Conservation (phyloP, 192 early-diverging fungal species). For the Ambispora gerdemannii region DNA sequence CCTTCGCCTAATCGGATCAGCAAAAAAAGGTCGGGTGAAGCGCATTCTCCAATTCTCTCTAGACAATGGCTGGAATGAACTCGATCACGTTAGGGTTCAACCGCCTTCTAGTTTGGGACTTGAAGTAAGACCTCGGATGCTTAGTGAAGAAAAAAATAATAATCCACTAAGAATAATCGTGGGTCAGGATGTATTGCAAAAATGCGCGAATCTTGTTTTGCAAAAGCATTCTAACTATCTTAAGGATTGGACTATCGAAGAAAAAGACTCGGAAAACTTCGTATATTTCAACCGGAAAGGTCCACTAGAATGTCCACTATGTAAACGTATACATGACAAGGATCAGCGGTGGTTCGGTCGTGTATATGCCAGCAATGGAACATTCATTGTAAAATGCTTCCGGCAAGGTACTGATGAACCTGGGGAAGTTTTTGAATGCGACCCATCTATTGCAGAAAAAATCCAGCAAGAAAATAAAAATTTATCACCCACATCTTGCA, state of each 20-base stretch:
- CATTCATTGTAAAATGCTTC: slow-evolving; percentile 21
- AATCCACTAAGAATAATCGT: no score
- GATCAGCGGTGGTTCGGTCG: no score
- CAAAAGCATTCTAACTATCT: no score
- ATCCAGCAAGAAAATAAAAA: slow-evolving; percentile 24
- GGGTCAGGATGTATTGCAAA: no score
- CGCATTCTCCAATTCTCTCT: no score
- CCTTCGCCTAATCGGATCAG: no score
- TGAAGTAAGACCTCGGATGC: neutral
- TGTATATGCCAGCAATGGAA: neutral
- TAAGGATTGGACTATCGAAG: no score
- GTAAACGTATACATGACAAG: slow-evolving; percentile 8
- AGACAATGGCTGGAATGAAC: no score
- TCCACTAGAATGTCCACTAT: neutral
- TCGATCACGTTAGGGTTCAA: no score
- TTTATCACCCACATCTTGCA: neutral
- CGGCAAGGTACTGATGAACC: slow-evolving; percentile 5
- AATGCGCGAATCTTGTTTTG: no score
- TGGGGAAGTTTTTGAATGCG: slow-evolving; percentile 13
- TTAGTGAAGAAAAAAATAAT: no score
- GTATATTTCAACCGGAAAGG: neutral
- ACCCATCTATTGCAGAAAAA: slow-evolving; percentile 28
- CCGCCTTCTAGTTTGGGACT: neutral
- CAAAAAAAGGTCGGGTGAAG: no score
- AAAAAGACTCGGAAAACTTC: neutral